phyloP scores from a whole-genome alignment of 2,329 filamentous ascomycete genomes.

The Fusarium sp. region DNA sequence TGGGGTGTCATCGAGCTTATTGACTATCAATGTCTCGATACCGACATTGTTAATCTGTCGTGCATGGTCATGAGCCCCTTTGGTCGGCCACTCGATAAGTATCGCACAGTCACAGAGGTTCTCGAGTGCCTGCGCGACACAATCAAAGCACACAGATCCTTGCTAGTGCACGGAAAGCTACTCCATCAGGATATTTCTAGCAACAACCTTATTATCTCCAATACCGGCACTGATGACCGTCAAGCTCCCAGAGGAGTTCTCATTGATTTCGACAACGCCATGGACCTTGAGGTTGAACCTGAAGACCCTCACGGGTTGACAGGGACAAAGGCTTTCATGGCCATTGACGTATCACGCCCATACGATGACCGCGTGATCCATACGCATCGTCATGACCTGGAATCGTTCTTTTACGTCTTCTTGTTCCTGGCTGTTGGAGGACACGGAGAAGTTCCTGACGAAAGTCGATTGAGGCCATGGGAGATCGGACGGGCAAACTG shows the following conservation, averaged over 20 bases:
- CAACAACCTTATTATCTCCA: constrained; percentile 55
- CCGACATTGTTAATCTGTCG: neutral
- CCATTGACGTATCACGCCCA: constrained; percentile 35
- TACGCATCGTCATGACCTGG: constrained; percentile 47
- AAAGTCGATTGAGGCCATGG: constrained; percentile 14
- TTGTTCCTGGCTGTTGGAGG: constrained; percentile 22
- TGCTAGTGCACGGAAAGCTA: constrained; percentile 50
- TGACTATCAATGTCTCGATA: constrained; percentile 1
- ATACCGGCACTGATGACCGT: neutral
- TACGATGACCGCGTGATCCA: neutral
- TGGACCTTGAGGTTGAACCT: constrained; percentile 32
- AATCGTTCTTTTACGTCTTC: constrained; percentile 48
- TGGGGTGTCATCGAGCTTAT: constrained; percentile 29
- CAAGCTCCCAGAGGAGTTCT: constrained; percentile 38
- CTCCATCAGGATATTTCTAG: constrained; percentile 54
- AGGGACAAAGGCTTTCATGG: constrained; percentile 47
- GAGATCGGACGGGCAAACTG: neutral
- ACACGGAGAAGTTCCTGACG: neutral
- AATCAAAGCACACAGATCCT: constrained; percentile 53
- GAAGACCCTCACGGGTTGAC: constrained; percentile 28
- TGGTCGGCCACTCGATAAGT: constrained; percentile 40
- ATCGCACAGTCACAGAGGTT: constrained; percentile 48
- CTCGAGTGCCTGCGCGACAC: constrained; percentile 51
- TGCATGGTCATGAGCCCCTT: constrained; percentile 26
- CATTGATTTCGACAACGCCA: constrained; percentile 37